Conservation (phyloP, 2,329 filamentous ascomycete genomes). For the Cercospora beticola region DNA sequence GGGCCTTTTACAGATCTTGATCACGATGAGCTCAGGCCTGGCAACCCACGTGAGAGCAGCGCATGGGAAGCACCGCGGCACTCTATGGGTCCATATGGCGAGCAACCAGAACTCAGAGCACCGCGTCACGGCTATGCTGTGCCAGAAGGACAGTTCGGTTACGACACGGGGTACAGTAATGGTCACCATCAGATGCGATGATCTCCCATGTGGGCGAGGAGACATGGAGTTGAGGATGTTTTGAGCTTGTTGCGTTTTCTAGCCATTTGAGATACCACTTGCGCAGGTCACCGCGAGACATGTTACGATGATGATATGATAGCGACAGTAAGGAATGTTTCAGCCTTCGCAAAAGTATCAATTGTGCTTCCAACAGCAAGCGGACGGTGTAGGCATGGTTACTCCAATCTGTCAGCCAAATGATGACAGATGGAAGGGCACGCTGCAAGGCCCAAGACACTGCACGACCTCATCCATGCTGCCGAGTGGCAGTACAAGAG, state of each 20-base stretch:
- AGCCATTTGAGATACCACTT: conserved; percentile 5
- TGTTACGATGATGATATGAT: conserved; percentile 6
- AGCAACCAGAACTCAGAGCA: conserved; percentile 21
- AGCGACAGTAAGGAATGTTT: conserved; percentile 4
- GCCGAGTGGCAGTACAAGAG: neutral
- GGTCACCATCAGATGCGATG: conserved; percentile 10
- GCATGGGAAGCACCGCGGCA: conserved; percentile 36
- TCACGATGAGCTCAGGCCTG: conserved; percentile 10
- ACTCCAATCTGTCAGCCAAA: neutral
- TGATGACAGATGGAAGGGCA: neutral
- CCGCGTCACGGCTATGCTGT: conserved; percentile 42
- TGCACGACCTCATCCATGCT: neutral
- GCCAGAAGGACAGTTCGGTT: conserved; percentile 46
- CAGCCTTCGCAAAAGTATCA: neutral
- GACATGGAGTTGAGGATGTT: neutral
- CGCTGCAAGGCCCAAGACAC: neutral
- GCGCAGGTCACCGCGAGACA: conserved; percentile 4
- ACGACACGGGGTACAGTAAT: conserved; percentile 44
- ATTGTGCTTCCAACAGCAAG: too few relatives aligned
- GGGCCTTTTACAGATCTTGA: conserved; percentile 33
- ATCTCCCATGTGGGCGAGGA: neutral
- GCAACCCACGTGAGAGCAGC: conserved; percentile 30
- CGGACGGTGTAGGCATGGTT: too few relatives aligned
- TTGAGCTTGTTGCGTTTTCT: neutral
- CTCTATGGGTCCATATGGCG: conserved; percentile 33